Evolutionary conservation across 441 rosid species (phyloP).

Genomic region (Pelargonium citronellum): DNA sequence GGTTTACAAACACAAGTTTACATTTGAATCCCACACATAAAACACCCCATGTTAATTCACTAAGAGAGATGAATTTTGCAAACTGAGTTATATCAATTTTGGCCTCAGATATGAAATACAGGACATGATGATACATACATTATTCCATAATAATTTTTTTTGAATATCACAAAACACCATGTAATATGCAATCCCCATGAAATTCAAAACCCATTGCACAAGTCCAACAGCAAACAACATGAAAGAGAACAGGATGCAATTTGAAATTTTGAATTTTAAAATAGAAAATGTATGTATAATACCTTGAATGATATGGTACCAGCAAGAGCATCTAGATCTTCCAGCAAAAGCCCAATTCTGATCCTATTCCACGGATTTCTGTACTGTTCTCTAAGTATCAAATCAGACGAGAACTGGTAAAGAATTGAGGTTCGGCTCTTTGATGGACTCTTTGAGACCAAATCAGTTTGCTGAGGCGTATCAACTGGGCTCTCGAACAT

Average conservation of each 20-base stretch:
- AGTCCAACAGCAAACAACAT: no score
- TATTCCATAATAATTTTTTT: no score
- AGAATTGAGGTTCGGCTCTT: conserved; percentile 61
- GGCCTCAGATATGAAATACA: no score
- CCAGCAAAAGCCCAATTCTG: conserved; percentile 69
- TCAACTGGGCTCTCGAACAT: conserved; percentile 61
- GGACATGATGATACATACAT: no score
- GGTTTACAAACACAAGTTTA: no score
- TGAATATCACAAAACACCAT: background rate
- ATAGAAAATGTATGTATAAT: background rate
- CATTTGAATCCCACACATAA: background rate
- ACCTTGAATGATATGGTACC: conserved; percentile 92
- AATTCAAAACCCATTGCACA: no score
- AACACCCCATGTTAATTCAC: background rate
- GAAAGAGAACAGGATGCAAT: no score
- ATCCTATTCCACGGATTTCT: conserved; percentile 86
- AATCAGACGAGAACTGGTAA: conserved; percentile 61
- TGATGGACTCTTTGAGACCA: conserved; percentile 49
- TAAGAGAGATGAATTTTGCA: no score
- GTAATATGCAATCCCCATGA: no score
- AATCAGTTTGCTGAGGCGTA: conserved; percentile 66
- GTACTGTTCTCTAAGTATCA: conserved; percentile 66
- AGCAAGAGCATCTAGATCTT: conserved; percentile 88
- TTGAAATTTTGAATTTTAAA: background rate
- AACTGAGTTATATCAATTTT: no score